phyloP scores from a whole-genome alignment of 352 stramenopile genomes.

The Phytopythium delawarense region DNA sequence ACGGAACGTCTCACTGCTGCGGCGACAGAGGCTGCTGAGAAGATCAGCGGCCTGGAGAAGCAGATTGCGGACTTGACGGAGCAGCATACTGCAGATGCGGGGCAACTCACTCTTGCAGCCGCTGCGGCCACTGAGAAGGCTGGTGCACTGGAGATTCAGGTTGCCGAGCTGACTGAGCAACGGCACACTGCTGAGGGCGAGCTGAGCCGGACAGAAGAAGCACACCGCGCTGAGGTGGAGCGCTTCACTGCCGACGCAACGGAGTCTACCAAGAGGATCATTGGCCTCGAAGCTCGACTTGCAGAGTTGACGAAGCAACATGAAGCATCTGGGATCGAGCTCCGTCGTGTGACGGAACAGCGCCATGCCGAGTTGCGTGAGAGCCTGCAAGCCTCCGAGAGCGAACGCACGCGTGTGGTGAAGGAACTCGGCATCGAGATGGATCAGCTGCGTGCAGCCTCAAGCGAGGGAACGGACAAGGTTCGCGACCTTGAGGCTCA shows the following conservation, averaged over 20 bases:
- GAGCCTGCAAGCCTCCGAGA: background rate
- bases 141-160: constrained; percentile 16
- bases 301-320: background rate
- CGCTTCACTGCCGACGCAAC: background rate
- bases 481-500: background rate
- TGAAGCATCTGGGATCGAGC: background rate
- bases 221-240: background rate
- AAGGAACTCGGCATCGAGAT: background rate
- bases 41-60: constrained; percentile 7
- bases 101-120: background rate
- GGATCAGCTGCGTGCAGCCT: background rate
- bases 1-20: background rate
- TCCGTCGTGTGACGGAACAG: background rate
- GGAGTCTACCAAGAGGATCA: background rate
- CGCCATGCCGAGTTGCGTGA: background rate
- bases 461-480: background rate
- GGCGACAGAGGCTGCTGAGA: background rate
- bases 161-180: constrained; percentile 12
- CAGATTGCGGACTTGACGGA: background rate
- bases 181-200: constrained; percentile 11
- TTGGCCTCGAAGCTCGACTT: background rate
- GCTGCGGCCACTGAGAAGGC: constrained; percentile 6
- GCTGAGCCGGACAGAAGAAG: background rate
- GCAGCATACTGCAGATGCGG: background rate
- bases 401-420: background rate